Percentiles rank a stretch among this genome's conserved stretches.
Conservation (phyloP, 371 early-diverging fungal species). For the Nematocida ironsii region DNA sequence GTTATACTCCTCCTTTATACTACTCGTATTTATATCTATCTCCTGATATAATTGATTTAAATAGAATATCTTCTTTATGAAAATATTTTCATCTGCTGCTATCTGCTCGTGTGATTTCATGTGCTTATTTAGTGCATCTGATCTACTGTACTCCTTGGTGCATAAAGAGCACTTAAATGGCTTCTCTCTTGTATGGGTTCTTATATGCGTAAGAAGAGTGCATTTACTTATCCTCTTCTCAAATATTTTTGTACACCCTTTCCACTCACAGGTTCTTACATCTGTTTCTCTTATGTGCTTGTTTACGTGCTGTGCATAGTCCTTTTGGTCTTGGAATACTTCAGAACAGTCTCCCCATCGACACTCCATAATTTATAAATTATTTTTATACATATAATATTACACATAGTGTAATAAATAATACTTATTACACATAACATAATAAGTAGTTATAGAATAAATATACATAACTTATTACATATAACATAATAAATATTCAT, state of each 20-base stretch:
- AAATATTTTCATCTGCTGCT: slow-evolving; percentile 52
- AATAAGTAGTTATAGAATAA: no score
- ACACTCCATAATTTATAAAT: slow-evolving; percentile 54
- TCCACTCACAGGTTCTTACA: slow-evolving; percentile 60
- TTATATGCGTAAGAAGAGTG: slow-evolving; percentile 62
- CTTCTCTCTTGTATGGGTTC: slow-evolving; percentile 62
- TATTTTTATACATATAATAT: slow-evolving; percentile 8
- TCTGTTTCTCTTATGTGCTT: slow-evolving; percentile 55
- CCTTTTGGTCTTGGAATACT: slow-evolving; percentile 54
- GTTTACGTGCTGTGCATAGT: slow-evolving; percentile 51
- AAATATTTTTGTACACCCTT: slow-evolving; percentile 49
- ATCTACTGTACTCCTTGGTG: slow-evolving; percentile 61
- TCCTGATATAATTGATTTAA: slow-evolving; percentile 35
- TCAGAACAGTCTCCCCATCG: slow-evolving; percentile 51
- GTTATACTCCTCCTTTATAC: slow-evolving; percentile 37
- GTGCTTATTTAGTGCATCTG: slow-evolving; percentile 69
- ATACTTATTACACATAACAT: no score
- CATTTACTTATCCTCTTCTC: slow-evolving; percentile 57
- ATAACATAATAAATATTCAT: no score
- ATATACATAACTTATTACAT: no score
- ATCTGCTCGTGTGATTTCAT: slow-evolving; percentile 63
- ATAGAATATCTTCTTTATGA: slow-evolving; percentile 53
- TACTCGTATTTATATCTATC: slow-evolving; percentile 1
- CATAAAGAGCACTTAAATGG: slow-evolving; percentile 67
- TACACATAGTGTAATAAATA: no score